Evolutionary conservation across 2,329 filamentous ascomycete genomes (phyloP), one percentile per base, ranked within the genome.

Genomic region (Thermoascus crustaceus): DNA sequence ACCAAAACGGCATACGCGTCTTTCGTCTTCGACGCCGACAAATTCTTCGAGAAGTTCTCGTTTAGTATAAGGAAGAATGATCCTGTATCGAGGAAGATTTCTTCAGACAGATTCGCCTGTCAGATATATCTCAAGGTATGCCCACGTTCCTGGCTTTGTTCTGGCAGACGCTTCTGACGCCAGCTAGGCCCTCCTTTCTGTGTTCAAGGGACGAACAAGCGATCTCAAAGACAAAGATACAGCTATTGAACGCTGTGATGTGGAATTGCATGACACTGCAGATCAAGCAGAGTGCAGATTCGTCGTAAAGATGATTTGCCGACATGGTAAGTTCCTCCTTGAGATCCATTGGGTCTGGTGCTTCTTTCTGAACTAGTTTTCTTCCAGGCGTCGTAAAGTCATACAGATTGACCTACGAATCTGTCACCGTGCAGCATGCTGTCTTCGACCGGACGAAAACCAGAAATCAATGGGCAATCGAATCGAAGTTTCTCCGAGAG

Each of bases 1-100:
- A 76, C 76, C 5, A 76, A 77, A 45, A 79, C 77, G 5, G 75
- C 75, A 21, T 79, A 80, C 59, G 72, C 74, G 2, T 73, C 75
- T 3, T 75, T 79, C 43, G 66, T 65, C 1, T 64, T 80, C 17
- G 69, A 75, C 33, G 64, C 63, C 10, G 61, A 57, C 20, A 54
- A 55, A 1, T 81, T 79, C 50, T 80, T 81, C 50, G 59, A 71
- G 22, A 59, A 58, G 16, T 81, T 79, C 52, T 64, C 71, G n/a
- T 80, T 76, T 49, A 47, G 55, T 17, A 48, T 54, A 42, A 42
- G 49, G 38, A 40, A 18, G 44, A 54, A 35, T 39, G 35, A 34
- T 26, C 37, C 34, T 20, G 32, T 41, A 2, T 39, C 42, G 24
- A 47, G 49, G 19, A 48, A 42, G 37, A 47, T 41, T n/a, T 61